Conservation (phyloP, 2,329 filamentous ascomycete species). For the Cryphonectria radicalis region DNA sequence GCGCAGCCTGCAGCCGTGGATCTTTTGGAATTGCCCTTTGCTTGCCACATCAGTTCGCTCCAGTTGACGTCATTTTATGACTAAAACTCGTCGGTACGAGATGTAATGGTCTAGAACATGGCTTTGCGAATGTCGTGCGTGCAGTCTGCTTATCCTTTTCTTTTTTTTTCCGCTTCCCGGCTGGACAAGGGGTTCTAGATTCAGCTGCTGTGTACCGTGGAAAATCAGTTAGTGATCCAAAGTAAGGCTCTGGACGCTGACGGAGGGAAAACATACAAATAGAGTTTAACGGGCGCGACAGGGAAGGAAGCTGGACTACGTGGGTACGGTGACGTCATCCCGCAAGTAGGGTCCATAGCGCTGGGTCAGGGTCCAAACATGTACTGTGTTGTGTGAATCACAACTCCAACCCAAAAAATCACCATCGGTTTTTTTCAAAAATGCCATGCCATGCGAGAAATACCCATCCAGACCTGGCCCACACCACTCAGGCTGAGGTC, state of each 20-base stretch:
- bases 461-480: background rate
- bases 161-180: background rate
- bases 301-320: background rate
- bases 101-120: background rate
- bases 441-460: background rate
- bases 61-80: background rate
- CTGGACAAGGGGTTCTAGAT: background rate
- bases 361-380: slow-evolving; percentile 4
- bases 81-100: background rate
- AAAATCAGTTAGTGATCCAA: no score
- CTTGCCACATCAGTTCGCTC: background rate
- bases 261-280: background rate
- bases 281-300: background rate
- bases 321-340: background rate
- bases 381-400: no score
- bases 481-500: background rate
- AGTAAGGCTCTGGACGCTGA: background rate
- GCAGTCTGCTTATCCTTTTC: background rate
- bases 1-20: background rate
- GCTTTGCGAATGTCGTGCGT: background rate
- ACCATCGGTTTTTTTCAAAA: background rate
- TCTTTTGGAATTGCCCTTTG: background rate
- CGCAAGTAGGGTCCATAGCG: background rate
- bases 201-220: no score
- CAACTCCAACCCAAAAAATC: background rate